Base-by-base conservation (phyloP, 2,329 filamentous ascomycete genomes). In the Fusarium lyarnte region DNA sequence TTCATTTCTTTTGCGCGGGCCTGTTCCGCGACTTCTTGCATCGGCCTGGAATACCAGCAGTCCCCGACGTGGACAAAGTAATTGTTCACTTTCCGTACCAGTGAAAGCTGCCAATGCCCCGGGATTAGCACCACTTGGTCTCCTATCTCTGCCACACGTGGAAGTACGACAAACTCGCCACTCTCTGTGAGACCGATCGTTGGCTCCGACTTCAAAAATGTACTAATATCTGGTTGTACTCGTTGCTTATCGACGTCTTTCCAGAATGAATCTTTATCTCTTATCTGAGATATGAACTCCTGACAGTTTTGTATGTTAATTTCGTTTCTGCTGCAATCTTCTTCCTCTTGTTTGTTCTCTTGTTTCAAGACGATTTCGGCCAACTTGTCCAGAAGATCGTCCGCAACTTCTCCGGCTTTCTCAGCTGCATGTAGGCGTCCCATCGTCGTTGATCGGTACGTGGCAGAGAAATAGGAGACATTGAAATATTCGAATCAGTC, bases 271-370 rank as follows among this genome's bases (percentile, higher is more conserved):
- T 19, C 5, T 1, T 7, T 38, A 1, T 62, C 23, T 41, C 29
- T 21, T 5, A 47, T 19, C n/a, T 4, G 39, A 25, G 8, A 38
- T 1, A 58, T 13, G 2, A 61, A 3, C 2, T 61, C 13, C 43
- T 10, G 21, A 4, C 1, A 31, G 16, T 3, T 14, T 9, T 21
- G 4, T 1, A 3, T 6, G 7, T 2, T 33, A 0, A 1, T 38
- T 8, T 31, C 23, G 0, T 36, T 14, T 23, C 8, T 21, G 1
- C 25, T 27, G 2, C 6, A 1, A 29, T 10, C 3, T 12, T 57
- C 21, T 10, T 4, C 6, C 11, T 9, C 1, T 25, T 17, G 16
- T 17, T 38, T 5, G 8, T 3, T 9, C 14, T 19, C 17, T 27
- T 23, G 14, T 31, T 42, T 5, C 2, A 10, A 8, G 14, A 66